Base-by-base conservation (phyloP, 768 basidiomycete genomes). In the Suillus decipiens region DNA sequence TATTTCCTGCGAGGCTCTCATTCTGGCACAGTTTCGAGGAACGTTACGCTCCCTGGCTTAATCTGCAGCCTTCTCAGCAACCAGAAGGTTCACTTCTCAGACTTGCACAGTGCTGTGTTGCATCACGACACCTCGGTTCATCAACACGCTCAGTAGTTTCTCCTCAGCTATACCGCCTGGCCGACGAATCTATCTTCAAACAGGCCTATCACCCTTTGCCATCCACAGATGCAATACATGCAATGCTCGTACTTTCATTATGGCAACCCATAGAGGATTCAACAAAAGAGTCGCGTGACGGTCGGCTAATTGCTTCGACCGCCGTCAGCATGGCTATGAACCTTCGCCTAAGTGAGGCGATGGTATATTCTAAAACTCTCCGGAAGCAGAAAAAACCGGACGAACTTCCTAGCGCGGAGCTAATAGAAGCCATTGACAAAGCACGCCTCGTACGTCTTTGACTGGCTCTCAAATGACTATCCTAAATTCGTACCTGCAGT, bases 241-340 rank as follows among this genome's bases (percentile, higher is more conserved):
- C 81, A 2, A 72, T 79, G 51, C 73, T 80, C 55, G 69, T 84
- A 8, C 73, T 82, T 24, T 76, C 82, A 2, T 56, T 82, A 31
- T 82, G 81, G 81, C 72, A 77, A 9, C 80, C 82, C 5, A 70
- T 82, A 37, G 76, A 73, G 33, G 73, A 76, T 36, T 60, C 72
- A 45, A 60, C 74, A 10, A 72, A 68, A 57, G 70, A 72, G 60
- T 73, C 70, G 45, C 75, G 76, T 5, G 82, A 82, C 34, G 79
- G 75, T 33, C 76, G 80, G 45, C 60, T 81, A 48, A 73, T 78
- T 42, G 78, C 75, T 10, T 72, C 80, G 17, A 74, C 74, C 1
- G 82, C 82, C 14, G 76, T 83, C 33, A 79, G 76, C 55, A 82
- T 81, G 79, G 81, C 80, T 24, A 80, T 78, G 69, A 81, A 79